phyloP scores from a whole-genome alignment of 352 stramenopile genomes.

The Globisporangium parvum region DNA sequence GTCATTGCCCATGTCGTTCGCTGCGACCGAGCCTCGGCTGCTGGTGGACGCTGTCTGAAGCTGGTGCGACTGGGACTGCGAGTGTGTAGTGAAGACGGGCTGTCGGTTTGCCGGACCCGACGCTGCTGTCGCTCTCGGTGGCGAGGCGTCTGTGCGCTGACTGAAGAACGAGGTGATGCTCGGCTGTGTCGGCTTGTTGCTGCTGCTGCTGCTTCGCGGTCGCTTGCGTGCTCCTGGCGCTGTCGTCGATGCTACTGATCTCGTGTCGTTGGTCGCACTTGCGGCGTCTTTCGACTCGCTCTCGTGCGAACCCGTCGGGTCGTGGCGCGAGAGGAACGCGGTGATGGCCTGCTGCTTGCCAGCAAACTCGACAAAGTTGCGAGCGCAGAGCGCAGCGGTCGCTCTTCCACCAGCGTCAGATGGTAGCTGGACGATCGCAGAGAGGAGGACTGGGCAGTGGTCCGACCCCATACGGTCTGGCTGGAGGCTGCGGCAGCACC shows the following conservation, averaged over 20 bases:
- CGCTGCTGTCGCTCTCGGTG: not conserved
- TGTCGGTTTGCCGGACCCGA: not conserved
- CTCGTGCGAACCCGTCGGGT: too few relatives aligned
- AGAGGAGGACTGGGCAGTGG: conserved; percentile 69
- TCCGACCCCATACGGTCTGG: conserved; percentile 60
- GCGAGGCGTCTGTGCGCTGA: not conserved
- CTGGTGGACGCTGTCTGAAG: not conserved
- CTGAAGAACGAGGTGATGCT: conserved; percentile 56
- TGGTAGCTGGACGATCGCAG: conserved; percentile 30
- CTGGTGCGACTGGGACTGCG: not conserved
- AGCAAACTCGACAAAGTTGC: conserved; percentile 70
- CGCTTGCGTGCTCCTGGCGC: not conserved
- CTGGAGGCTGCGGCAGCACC: conserved; percentile 30
- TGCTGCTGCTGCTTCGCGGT: not conserved
- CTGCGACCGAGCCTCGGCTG: too few relatives aligned
- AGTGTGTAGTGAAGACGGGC: too few relatives aligned
- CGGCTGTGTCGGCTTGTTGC: conserved; percentile 7
- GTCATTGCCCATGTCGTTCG: not conserved
- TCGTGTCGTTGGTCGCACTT: not conserved
- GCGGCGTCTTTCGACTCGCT: not conserved
- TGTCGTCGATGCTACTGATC: not conserved
- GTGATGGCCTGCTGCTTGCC: conserved; percentile 69
- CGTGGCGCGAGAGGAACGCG: conserved; percentile 22
- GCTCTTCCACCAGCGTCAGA: conserved; percentile 13
- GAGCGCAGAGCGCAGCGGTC: conserved; percentile 49